Evolutionary conservation across 2,329 filamentous ascomycete species (phyloP), one percentile per base, ranked within the genome.

Genomic region (Ceratocystis lukuohia): DNA sequence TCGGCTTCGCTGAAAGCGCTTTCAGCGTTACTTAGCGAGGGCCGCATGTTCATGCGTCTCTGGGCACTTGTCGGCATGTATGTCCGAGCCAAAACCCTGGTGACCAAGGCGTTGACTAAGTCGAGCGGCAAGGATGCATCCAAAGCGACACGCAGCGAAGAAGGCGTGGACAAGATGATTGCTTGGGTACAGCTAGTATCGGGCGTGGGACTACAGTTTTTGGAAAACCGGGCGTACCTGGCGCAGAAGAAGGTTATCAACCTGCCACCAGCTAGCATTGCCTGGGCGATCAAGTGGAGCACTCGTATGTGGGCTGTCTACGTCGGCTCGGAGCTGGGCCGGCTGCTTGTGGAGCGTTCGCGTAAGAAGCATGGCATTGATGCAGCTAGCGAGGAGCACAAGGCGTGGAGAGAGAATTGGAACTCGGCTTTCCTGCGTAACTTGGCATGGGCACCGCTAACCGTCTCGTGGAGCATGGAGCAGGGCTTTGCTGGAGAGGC

Each of bases 181-280:
- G 83, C 84, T 25, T 87, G 85, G 75, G 77, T 82, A 5, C 88
- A 94, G 74, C 83, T 96, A 22, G 69, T 80, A 10, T 80, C 84
- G 10, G 88, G 88, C 74, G 76, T 88, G 8, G 73, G 78, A 8
- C 96, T 88, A 78, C 91, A 96, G 76, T 77, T 83, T 1, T 80
- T 93, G 50, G 94, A 99, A 79, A 96, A 96, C 76, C 81, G 82
- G 48, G 88, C 88, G 17, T 96, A 88, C 77, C 81, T 97, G 46
- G 81, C 85, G 2, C 79, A 80, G 68, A 91, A 91, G 74, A 86
- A 87, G 22, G 82, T 95, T 2, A 73, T 96, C 63, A 79, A 76
- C 17, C 80, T 83, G 76, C 75, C 76, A 5, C 78, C 80, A 15
- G 79, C 81, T 61, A 81, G 81, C 61, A 82, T 88, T 73, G 80